Evolutionary conservation across 257 asterid species (phyloP), one percentile per base, ranked within the genome.

Genomic region (Fraxinus pennsylvanica): DNA sequence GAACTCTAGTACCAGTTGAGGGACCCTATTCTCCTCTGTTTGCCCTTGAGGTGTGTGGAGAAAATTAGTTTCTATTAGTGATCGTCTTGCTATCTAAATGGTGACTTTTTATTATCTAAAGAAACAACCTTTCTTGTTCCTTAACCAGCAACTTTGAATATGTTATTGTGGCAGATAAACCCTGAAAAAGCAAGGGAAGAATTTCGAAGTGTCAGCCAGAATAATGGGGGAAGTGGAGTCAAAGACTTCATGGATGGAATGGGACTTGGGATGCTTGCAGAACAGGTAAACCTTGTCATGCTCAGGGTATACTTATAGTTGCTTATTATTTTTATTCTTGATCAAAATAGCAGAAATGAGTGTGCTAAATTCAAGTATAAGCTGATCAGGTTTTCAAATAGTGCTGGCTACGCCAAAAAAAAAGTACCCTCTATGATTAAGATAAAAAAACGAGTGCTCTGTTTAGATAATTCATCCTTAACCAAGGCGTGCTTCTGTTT

Each of bases 171-270:
- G 73, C 93, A 93, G 98, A 89, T 96, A 85, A 92, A 96, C 81
- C 99, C 99, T 38, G 99, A 96, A 79, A 91, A 93, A 78, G 92
- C 99, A 67, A 91, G 96, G 82, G 99, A 93, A 76, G 99, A 93
- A 72, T 90, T 91, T 80, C 92, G 94, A 78, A 86, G 85, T 78
- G 94, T 83, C 69, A 79, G 85, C 47, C 47, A 41, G 15, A 41
- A 41, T 10, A 41, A 41, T 81, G 97, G 96, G 82, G 99, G 99
- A 73, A 85, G 85, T 78, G 97, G 97, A 71, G 91, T 96, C 76
- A 93, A 96, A 87, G 98, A 96, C 86, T 92, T 96, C 89, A 93
- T 96, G 98, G 97, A 93, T 73, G 98, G 99, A 75, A 92, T 96
- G 99, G 99, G 98, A 69, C 94, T 96, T 41, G 98, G 99, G 68